A percentile compares a stretch with the other conserved stretches of the same genome.
Conservation (phyloP, 2,329 filamentous ascomycete genomes). For the Teratosphaeriaceae sp. region DNA sequence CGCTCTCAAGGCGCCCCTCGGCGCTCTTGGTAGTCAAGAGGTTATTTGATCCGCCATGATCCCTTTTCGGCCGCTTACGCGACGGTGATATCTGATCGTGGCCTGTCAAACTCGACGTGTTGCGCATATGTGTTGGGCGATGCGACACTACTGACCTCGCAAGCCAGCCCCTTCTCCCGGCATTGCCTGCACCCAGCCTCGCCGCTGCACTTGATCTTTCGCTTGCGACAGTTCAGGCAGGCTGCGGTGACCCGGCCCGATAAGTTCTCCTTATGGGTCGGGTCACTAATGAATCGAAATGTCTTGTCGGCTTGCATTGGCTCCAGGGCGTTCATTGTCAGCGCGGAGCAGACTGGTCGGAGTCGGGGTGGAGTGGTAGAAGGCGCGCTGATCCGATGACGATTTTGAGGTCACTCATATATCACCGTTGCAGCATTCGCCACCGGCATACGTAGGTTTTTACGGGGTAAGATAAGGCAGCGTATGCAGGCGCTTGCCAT, state of each 20-base stretch:
- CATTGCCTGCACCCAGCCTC: constrained; percentile 13
- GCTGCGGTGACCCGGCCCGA: constrained; percentile 21
- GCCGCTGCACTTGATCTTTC: constrained; percentile 20
- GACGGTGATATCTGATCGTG: background rate
- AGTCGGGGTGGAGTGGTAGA: background rate
- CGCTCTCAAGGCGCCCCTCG: background rate
- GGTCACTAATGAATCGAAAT: constrained; percentile 20
- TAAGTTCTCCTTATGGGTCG: constrained; percentile 22
- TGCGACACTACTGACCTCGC: constrained; percentile 10
- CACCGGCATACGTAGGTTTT: too few species aligned
- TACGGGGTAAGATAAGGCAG: too few species aligned
- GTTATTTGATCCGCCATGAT: background rate
- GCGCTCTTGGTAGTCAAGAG: background rate
- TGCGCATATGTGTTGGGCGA: background rate
- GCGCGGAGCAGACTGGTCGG: too few species aligned
- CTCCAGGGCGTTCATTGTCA: background rate
- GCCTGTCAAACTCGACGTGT: background rate
- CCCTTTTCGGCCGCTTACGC: background rate
- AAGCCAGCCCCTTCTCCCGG: background rate
- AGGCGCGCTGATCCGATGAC: too few species aligned
- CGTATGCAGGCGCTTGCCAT: too few species aligned
- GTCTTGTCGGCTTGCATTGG: background rate
- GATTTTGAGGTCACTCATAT: too few species aligned
- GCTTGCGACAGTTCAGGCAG: constrained; percentile 19
- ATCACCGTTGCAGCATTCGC: too few species aligned